Conservation (phyloP, 2,329 filamentous ascomycete species). For the Zymoseptoria ardabiliae region DNA sequence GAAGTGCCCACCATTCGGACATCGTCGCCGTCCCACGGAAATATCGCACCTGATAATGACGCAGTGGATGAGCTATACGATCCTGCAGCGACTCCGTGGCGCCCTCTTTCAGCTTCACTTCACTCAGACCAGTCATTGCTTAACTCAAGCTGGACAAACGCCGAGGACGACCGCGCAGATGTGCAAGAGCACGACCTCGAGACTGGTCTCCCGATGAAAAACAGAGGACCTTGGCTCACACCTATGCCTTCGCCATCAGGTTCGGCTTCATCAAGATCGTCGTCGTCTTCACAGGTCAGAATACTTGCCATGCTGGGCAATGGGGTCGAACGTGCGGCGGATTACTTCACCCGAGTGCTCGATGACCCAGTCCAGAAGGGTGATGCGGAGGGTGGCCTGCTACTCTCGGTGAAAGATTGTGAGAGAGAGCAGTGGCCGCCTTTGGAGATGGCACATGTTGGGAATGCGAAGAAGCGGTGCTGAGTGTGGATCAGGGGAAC, state of each 20-base stretch:
- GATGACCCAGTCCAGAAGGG: constrained; percentile 14
- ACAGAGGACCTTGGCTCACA: neutral
- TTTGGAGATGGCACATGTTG: neutral
- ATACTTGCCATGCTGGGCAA: constrained; percentile 11
- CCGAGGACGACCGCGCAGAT: neutral
- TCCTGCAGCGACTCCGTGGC: neutral
- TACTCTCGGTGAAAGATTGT: constrained; percentile 18
- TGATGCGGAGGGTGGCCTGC: constrained; percentile 19
- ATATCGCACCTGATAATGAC: neutral
- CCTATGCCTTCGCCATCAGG: neutral
- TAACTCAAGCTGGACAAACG: neutral
- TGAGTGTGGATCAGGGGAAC: neutral
- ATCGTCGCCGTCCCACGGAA: neutral
- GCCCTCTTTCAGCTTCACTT: neutral
- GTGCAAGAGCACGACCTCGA: neutral
- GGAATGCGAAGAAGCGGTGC: neutral
- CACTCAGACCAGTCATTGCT: neutral
- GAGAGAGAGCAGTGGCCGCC: constrained; percentile 13
- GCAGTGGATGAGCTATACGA: neutral
- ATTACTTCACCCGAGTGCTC: constrained; percentile 14
- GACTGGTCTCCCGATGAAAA: neutral
- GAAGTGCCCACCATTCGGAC: neutral
- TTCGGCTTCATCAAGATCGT: neutral
- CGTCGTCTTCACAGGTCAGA: neutral
- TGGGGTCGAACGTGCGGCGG: constrained; percentile 16